Evolutionary conservation across 257 asterid species (phyloP).

Genomic region (Perilla frutescens): DNA sequence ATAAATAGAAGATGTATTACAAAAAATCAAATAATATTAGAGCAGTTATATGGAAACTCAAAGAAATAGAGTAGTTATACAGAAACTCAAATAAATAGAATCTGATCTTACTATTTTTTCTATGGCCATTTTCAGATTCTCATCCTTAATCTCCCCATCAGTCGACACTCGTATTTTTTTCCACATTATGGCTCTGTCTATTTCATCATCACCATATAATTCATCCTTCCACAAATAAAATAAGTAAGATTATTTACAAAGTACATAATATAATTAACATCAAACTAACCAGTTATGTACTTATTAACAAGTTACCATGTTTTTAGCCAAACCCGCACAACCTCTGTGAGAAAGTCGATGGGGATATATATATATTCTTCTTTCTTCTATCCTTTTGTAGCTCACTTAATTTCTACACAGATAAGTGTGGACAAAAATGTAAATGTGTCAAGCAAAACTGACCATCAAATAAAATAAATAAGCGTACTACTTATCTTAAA

Average conservation of each 20-base stretch:
- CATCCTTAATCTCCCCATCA: neutral
- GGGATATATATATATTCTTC: neutral
- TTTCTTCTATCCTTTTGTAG: neutral
- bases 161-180: no score
- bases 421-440: neutral
- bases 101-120: no score
- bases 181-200: constrained; percentile 15
- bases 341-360: constrained; percentile 27
- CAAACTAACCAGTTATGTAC: no score
- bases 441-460: no score
- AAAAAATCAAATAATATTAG: neutral
- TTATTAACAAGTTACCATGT: no score
- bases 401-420: constrained; percentile 13
- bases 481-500: constrained; percentile 5
- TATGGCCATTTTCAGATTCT: no score
- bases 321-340: constrained; percentile 10
- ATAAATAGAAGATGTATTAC: neutral
- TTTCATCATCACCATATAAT: constrained; percentile 4
- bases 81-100: no score
- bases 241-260: neutral
- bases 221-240: no score
- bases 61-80: no score
- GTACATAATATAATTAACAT: no score
- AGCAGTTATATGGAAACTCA: neutral
- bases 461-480: no score